Base-by-base conservation (phyloP, 352 stramenopile genomes). In the Phytopythium ostracodes region DNA sequence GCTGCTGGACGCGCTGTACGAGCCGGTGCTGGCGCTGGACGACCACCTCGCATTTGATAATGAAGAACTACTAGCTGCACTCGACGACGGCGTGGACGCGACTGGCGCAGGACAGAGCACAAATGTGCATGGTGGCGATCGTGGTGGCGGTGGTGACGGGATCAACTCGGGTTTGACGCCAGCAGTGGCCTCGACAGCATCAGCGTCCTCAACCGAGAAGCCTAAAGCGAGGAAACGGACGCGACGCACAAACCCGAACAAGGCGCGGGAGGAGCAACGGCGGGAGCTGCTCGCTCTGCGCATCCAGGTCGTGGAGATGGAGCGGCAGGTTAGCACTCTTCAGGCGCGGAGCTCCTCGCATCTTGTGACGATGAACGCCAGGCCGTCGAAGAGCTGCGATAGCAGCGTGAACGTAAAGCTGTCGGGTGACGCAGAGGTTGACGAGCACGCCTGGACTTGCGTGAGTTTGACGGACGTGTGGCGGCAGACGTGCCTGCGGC, bases 1-100 rank as follows among this genome's bases (percentile, higher is more conserved):
- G 14, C 59, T 76, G 56, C 53, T 76, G 46, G 66, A 73, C 46
- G 60, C 57, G n/a, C 57, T 76, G 31, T 47, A 71, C 25, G 38
- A 63, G 40, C 62, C 66, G 17, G 62, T 56, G 22, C 52, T 73
- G 33, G 68, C 69, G 9, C 62, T 76, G 31, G 70, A 76, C 27
- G 70, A 71, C 35, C 51, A 67, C 12, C 18, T 59, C 24, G 20
- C 40, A 8, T 10, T 17, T 11, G 33, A 10, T 9, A n/a, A 29
- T 4, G 33, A 58, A 9, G 7, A 7, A 0, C 36, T 11, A 43
- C 18, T 9, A 17, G 18, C 22, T 20, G 52, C 22, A 0, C 11
- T 38, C 6, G 12, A 11, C 12, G 25, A 5, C 12, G 24, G 17
- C 49, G 33, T 36, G 24, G 18, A 20, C 12, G 24, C 49, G 42